Evolutionary conservation across 2,329 filamentous ascomycete species (phyloP), one percentile per base, ranked within the genome.

Genomic region (Fusarium bactridioides): DNA sequence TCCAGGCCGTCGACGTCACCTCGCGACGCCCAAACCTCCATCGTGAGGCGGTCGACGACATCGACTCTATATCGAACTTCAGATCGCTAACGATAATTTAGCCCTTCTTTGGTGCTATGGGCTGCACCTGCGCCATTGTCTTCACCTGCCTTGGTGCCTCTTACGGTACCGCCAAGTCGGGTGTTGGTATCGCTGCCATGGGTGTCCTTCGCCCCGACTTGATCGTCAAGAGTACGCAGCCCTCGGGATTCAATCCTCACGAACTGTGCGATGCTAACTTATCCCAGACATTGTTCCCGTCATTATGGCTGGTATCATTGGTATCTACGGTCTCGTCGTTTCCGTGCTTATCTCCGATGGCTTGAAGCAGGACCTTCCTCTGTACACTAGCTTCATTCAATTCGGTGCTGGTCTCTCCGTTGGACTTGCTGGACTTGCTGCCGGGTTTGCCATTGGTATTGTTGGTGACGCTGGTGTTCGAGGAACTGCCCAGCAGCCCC

Each of bases 221-320:
- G 85, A 98, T 98, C 84, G 95, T 99, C 84, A 98, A 98, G 93
- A 98, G 96, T 98, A 92, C 81, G 94, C 77, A 55, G 67, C 70
- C 61, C 41, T 70, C 53, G 31, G 41, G 29, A 53, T 40, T 25
- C 53, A 19, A 29, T 16, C 18, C 25, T 43, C 23, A 38, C 8
- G 21, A 27, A 37, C 7, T 58, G 47, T 41, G 18, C 25, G 23
- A 50, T 70, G 53, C 76, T 82, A 58, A 78, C 55, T 23, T 21
- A 29, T 15, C 27, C 1, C 77, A 98, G 95, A 98, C 90, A 98
- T 98, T 84, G 95, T 98, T 75, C 96, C 96, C 83, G 96, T 98
- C 85, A 97, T 99, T 91, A 99, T 99, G 96, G 96, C 96, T 89
- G 96, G 96, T 98, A 99, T 99, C 86, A 98, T 99, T 86, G 96